A percentile compares a stretch with the other conserved stretches of the same genome.
Conservation (phyloP, 1,284 basidiomycete species). For the Apiotrichum siamense region DNA sequence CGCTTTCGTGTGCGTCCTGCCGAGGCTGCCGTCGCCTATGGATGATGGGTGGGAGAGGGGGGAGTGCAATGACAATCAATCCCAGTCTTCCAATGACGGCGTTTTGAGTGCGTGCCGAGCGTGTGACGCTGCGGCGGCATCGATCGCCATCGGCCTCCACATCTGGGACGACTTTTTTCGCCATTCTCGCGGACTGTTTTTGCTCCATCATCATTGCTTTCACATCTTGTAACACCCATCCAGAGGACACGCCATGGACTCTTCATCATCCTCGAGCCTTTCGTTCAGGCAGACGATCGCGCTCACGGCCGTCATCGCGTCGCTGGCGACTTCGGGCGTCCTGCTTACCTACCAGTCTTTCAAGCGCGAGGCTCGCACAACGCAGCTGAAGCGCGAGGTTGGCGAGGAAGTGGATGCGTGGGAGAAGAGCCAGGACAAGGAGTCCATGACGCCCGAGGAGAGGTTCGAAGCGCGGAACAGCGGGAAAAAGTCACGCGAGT, state of each 20-base stretch:
- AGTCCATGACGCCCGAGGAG: slow-evolving; percentile 1
- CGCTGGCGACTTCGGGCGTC: slow-evolving; percentile 36
- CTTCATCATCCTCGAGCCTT: slow-evolving; percentile 7
- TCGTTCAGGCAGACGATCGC: slow-evolving; percentile 29
- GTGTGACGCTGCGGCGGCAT: too few species aligned
- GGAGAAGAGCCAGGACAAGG: slow-evolving; percentile 22
- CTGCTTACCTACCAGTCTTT: slow-evolving; percentile 45
- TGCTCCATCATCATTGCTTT: not conserved
- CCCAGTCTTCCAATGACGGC: not conserved
- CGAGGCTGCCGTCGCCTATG: too few species aligned
- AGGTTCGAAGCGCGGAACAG: slow-evolving; percentile 13
- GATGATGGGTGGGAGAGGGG: too few species aligned
- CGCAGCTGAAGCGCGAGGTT: slow-evolving; percentile 42
- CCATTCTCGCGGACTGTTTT: not conserved
- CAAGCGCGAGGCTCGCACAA: slow-evolving; percentile 40
- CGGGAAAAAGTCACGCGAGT: slow-evolving; percentile 19
- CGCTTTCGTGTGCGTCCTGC: not conserved
- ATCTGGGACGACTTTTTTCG: not conserved
- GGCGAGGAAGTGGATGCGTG: slow-evolving; percentile 44
- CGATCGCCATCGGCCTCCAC: not conserved
- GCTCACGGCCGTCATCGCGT: slow-evolving; percentile 39
- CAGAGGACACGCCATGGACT: not conserved
- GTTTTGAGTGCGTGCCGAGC: not conserved
- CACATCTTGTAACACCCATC: not conserved
- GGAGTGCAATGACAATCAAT: too few species aligned